Evolutionary conservation across 2,329 filamentous ascomycete genomes (phyloP).

Genomic region (Penicillium freii): DNA sequence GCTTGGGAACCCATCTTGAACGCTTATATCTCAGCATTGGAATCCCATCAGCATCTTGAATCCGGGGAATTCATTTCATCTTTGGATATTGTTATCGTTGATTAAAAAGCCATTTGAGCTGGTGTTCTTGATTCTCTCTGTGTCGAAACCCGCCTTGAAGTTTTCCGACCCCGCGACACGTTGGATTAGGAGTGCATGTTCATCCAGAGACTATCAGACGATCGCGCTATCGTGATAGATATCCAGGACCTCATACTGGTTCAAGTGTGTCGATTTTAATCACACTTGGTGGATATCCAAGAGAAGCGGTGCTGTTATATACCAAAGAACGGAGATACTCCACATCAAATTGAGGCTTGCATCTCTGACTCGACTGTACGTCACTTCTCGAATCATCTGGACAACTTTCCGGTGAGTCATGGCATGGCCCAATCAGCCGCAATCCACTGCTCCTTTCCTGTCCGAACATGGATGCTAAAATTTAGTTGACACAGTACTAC

Average conservation of each 20-base stretch:
- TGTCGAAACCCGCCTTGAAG: not conserved
- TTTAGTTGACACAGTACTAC: constrained; percentile 5
- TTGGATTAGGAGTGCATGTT: constrained; percentile 4
- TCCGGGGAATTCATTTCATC: not conserved
- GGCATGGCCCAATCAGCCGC: constrained; percentile 15
- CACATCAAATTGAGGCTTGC: constrained; percentile 2
- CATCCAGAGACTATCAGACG: not conserved
- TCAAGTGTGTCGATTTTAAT: not conserved
- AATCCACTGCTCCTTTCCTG: constrained; percentile 5
- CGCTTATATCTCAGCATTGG: constrained; percentile 1
- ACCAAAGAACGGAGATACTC: constrained; percentile 6
- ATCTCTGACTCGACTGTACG: constrained; percentile 24
- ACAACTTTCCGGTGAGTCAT: constrained; percentile 22
- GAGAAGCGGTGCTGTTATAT: constrained; percentile 5
- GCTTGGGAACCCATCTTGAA: constrained; percentile 9
- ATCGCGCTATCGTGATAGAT: constrained; percentile 3
- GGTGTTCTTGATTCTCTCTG: not conserved
- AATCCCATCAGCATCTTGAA: not conserved
- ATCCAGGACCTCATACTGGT: not conserved
- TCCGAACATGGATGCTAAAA: constrained; percentile 15
- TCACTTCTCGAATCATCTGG: constrained; percentile 18
- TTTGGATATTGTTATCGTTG: not conserved
- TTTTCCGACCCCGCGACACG: not conserved
- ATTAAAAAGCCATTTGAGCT: not conserved
- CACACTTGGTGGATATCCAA: not conserved